These are phyloP conservation scores for Perilla frutescens DNA, from an alignment of 257 asterid genomes.

Conservation along the genomic window DNA sequence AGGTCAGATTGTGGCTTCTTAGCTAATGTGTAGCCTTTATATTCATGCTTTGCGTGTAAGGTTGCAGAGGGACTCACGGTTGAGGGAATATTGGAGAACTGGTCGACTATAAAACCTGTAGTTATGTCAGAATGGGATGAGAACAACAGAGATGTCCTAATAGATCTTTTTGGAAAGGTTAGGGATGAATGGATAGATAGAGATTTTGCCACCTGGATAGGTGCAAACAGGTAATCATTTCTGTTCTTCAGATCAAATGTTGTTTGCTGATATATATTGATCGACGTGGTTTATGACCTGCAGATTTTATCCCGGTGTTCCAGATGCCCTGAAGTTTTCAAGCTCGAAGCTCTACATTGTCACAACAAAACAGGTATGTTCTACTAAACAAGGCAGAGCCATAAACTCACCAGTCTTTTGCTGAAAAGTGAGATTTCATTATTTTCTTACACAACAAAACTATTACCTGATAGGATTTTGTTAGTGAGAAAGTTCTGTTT, in stretches of 20 bases:
- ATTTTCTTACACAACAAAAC: not conserved
- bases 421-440: not conserved
- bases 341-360: slow-evolving; percentile 90
- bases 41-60: slow-evolving; percentile 49
- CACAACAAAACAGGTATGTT: slow-evolving; percentile 84
- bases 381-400: not conserved
- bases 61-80: slow-evolving; percentile 81
- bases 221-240: slow-evolving; percentile 69
- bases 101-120: slow-evolving; percentile 79
- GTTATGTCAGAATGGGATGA: slow-evolving; percentile 87
- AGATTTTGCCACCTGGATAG: slow-evolving; percentile 80
- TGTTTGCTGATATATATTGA: slow-evolving; percentile 25
- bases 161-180: slow-evolving; percentile 86
- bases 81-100: slow-evolving; percentile 73
- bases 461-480: slow-evolving; percentile 2
- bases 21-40: slow-evolving; percentile 26
- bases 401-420: not conserved
- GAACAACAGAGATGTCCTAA: slow-evolving; percentile 59
- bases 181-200: slow-evolving; percentile 90
- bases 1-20: slow-evolving; percentile 22
- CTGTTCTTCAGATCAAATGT: slow-evolving; percentile 16
- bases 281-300: slow-evolving; percentile 30
- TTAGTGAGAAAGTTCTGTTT: not conserved
- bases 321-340: slow-evolving; percentile 93
- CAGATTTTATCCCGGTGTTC: slow-evolving; percentile 94